Evolutionary conservation across 805 yeast genomes (phyloP).

Genomic region (Monosporozyma aquatica): DNA sequence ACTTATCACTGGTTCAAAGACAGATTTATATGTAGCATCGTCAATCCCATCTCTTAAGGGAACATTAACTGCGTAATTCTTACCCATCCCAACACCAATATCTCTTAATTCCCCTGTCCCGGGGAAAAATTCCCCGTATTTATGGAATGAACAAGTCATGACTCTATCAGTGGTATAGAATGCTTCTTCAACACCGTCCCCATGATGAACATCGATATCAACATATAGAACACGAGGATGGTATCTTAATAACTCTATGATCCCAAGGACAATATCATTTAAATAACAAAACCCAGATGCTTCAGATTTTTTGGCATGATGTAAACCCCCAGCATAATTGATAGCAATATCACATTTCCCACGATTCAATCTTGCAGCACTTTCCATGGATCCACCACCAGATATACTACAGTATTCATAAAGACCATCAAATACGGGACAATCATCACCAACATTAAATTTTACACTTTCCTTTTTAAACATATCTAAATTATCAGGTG

Average conservation of each 20-base stretch:
- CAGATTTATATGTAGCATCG: slow-evolving; percentile 69
- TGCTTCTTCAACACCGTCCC: slow-evolving; percentile 97
- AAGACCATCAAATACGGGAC: slow-evolving; percentile 91
- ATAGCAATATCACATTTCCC: slow-evolving; percentile 91
- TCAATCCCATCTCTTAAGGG: slow-evolving; percentile 94
- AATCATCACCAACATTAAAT: slow-evolving; percentile 89
- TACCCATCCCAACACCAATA: slow-evolving; percentile 80
- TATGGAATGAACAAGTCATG: slow-evolving; percentile 94
- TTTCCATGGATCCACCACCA: slow-evolving; percentile 92
- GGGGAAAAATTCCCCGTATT: slow-evolving; percentile 93
- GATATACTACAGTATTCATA: slow-evolving; percentile 82
- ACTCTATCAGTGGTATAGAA: slow-evolving; percentile 91
- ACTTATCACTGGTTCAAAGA: slow-evolving; percentile 77
- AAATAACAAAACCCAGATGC: slow-evolving; percentile 94
- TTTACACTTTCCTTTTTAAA: slow-evolving; percentile 81
- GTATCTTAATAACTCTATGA: slow-evolving; percentile 71
- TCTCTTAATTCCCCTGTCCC: slow-evolving; percentile 94
- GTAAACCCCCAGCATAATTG: slow-evolving; percentile 94
- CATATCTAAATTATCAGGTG: slow-evolving; percentile 84
- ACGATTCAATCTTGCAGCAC: slow-evolving; percentile 73
- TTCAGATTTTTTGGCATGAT: slow-evolving; percentile 90
- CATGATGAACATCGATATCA: slow-evolving; percentile 93
- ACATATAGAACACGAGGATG: slow-evolving; percentile 90
- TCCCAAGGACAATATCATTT: slow-evolving; percentile 87
- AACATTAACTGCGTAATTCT: slow-evolving; percentile 79